Conservation (phyloP, 208 protist genomes). For the Acanthamoeba lenticulata region DNA sequence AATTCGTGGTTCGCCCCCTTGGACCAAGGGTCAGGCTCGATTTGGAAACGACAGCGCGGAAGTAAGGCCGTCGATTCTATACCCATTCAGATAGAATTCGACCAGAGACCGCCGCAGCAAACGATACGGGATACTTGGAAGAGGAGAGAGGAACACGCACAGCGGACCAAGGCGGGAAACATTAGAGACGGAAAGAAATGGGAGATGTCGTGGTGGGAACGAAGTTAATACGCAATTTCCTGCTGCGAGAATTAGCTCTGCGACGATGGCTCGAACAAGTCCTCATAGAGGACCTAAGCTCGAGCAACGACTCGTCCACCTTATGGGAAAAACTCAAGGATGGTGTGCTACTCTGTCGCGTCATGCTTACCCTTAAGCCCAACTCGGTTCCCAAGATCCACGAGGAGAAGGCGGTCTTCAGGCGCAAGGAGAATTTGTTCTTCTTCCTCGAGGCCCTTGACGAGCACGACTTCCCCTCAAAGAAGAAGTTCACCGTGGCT, state of each 20-base stretch:
- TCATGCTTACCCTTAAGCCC: constrained; percentile 53
- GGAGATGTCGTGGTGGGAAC: constrained; percentile 10
- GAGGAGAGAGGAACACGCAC: too few relatives aligned
- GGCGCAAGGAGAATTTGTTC: constrained; percentile 32
- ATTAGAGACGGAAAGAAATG: neutral
- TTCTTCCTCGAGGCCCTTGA: constrained; percentile 51
- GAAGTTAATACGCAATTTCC: constrained; percentile 10
- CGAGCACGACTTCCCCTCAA: constrained; percentile 3
- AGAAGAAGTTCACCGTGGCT: constrained; percentile 37
- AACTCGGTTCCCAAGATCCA: constrained; percentile 46
- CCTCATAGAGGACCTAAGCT: neutral
- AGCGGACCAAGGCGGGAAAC: too few relatives aligned
- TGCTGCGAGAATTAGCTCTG: constrained; percentile 11
- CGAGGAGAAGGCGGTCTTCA: constrained; percentile 24
- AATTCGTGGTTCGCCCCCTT: too few relatives aligned
- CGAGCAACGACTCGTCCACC: neutral
- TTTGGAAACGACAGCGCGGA: too few relatives aligned
- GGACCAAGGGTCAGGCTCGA: too few relatives aligned
- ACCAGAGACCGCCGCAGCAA: too few relatives aligned
- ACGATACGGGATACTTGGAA: too few relatives aligned
- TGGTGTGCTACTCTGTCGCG: constrained; percentile 13
- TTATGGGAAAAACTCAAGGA: constrained; percentile 1
- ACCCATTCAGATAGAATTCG: too few relatives aligned
- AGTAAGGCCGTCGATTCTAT: too few relatives aligned
- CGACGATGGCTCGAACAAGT: constrained; percentile 12